A percentile compares a stretch with the other conserved stretches of the same genome.
These are phyloP conservation scores for Vickermania spadyakhi DNA, from an alignment of 208 protist genomes.

Conservation along the genomic window DNA sequence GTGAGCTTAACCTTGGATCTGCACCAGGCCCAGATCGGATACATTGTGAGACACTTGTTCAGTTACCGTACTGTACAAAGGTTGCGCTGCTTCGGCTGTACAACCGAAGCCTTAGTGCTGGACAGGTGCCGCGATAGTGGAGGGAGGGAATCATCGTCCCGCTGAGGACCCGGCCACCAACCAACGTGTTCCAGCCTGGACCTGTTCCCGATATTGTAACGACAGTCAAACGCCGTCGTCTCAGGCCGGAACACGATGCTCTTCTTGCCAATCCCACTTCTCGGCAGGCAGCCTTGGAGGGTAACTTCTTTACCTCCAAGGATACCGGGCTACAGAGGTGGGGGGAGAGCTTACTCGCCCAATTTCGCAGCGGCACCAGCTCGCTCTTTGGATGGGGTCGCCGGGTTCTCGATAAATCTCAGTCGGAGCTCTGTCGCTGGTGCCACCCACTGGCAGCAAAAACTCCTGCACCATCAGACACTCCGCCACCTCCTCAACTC, in stretches of 20 bases:
- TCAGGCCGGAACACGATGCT: background rate
- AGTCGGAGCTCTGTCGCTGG: background rate
- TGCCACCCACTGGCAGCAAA: background rate
- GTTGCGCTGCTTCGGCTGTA: constrained; percentile 3
- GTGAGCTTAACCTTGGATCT: constrained; percentile 5
- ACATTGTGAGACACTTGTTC: constrained; percentile 3
- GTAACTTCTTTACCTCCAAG: background rate
- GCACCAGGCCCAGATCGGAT: constrained; percentile 10
- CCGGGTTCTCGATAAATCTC: background rate
- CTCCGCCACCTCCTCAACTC: background rate
- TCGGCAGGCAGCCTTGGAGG: background rate
- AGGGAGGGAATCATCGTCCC: constrained; percentile 16
- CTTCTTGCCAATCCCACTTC: background rate
- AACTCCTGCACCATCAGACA: background rate
- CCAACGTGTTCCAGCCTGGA: background rate
- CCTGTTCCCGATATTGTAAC: background rate
- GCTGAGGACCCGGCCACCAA: background rate
- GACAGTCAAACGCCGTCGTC: background rate
- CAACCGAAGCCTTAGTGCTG: constrained; percentile 8
- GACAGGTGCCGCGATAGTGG: constrained; percentile 9
- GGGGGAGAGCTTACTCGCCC: background rate
- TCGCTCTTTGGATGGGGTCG: background rate
- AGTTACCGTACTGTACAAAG: constrained; percentile 3
- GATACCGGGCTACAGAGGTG: background rate
- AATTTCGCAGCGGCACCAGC: background rate